Evolutionary conservation across 805 yeast species (phyloP), one percentile per base, ranked within the genome.

Genomic region (Brettanomyces nanus): DNA sequence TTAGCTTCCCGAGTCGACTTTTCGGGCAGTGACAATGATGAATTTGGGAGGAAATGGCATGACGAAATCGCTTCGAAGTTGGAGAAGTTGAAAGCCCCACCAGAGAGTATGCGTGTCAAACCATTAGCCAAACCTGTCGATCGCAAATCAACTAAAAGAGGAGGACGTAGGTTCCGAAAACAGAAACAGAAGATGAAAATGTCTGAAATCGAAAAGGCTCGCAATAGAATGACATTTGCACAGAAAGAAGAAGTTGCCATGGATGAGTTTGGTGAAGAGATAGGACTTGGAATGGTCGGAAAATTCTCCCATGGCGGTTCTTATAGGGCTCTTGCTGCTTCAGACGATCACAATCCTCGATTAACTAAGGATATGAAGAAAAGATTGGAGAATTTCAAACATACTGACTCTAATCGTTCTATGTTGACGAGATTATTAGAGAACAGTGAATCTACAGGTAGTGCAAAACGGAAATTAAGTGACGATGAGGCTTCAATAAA

Each of bases 171-270:
- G 39, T 70, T 82, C 47, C 68, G 95, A 36, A 87, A 86, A 58
- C 71, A 76, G 63, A 86, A 85, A 56, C 84, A 86, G 53, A 77
- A 84, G 52, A 79, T 81, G 59, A 80, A 79, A 50, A 71, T 83
- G 69, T 80, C 95, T 0, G 95, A 87, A 38, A 55, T 84, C 31
- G 77, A 87, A 26, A 80, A 77, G 46, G 82, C 95, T 3, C 95
- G 85, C 51, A 87, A 90, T 54, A 74, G 83, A 51, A 71, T 89
- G 75, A 81, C 70, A 30, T 89, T 90, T 61, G 96, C 95, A 5
- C 71, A 78, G 48, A 66, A 69, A 44, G 95, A 85, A 52, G 75
- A 69, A 17, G 69, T 79, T 1, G 62, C 68, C 3, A 62, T 65
- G 43, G 87, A 82, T 44, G 66, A 76, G 0, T 80, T 65, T 53